These are phyloP conservation scores for Graphium sp. DNA, from an alignment of 2,329 filamentous ascomycete species.

Conservation along the genomic window DNA sequence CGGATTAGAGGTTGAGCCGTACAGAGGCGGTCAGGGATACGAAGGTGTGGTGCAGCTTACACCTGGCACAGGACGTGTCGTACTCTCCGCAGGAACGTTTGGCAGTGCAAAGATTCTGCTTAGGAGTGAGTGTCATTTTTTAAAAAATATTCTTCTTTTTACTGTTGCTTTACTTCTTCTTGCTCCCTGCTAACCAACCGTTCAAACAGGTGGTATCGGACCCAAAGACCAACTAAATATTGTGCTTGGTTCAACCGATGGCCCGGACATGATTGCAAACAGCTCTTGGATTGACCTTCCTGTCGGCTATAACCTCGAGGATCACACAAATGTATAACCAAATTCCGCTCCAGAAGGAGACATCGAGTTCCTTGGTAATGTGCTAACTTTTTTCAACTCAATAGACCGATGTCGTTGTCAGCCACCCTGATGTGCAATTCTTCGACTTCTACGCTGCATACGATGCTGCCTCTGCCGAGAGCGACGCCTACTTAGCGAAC, in stretches of 20 bases:
- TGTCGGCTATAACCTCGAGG: conserved; percentile 40
- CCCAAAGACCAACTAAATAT: conserved; percentile 39
- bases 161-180: conserved; percentile 17
- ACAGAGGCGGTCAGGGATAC: conserved; percentile 28
- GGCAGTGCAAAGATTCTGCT: conserved; percentile 51
- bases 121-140: conserved; percentile 23
- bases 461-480: conserved; percentile 25
- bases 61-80: conserved; percentile 40
- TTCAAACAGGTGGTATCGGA: conserved; percentile 35
- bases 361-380: conserved; percentile 7
- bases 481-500: conserved; percentile 20
- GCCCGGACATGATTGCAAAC: conserved; percentile 29
- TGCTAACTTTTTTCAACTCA: conserved; percentile 8
- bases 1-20: conserved; percentile 45
- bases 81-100: conserved; percentile 51
- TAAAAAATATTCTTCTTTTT: conserved; percentile 42
- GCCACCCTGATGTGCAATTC: conserved; percentile 26
- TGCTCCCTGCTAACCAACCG: conserved; percentile 1
- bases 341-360: no score
- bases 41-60: conserved; percentile 43
- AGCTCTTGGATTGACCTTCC: conserved; percentile 39
- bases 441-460: conserved; percentile 52
- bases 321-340: conserved; percentile 27
- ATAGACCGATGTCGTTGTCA: conserved; percentile 26
- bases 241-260: conserved; percentile 30